phyloP scores from a whole-genome alignment of 805 yeast species.

The Starmerella apicola region DNA sequence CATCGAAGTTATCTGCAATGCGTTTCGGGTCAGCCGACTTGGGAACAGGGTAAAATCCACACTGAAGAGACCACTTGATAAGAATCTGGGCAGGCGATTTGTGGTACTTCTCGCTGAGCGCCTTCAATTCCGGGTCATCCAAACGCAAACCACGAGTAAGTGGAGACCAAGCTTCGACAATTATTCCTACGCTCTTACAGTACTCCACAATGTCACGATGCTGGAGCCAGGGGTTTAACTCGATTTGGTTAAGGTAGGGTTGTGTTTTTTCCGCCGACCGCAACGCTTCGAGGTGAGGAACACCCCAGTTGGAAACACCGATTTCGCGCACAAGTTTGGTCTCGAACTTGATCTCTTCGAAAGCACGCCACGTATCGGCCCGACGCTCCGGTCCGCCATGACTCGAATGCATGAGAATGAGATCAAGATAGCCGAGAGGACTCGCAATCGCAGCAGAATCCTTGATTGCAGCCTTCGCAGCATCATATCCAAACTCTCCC shows the following conservation, averaged over 20 bases:
- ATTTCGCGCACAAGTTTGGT: slow-evolving; percentile 39
- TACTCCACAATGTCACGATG: slow-evolving; percentile 48
- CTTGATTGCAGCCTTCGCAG: slow-evolving; percentile 46
- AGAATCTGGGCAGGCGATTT: slow-evolving; percentile 36
- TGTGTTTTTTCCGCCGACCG: slow-evolving; percentile 29
- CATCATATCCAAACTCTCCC: slow-evolving; percentile 39
- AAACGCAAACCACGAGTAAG: slow-evolving; percentile 52
- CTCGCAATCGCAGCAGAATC: slow-evolving; percentile 41
- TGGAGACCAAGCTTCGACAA: slow-evolving; percentile 69
- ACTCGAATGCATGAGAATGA: slow-evolving; percentile 51
- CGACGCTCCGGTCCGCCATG: slow-evolving; percentile 24
- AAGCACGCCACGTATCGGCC: slow-evolving; percentile 41
- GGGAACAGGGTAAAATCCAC: slow-evolving; percentile 54
- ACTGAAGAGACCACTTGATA: slow-evolving; percentile 38
- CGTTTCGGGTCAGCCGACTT: slow-evolving; percentile 51
- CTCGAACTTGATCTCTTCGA: slow-evolving; percentile 44
- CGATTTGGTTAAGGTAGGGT: slow-evolving; percentile 72
- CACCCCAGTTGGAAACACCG: slow-evolving; percentile 56
- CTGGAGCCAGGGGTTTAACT: slow-evolving; percentile 77
- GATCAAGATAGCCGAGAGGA: slow-evolving; percentile 48
- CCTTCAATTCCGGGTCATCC: slow-evolving; percentile 26
- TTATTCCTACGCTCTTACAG: slow-evolving; percentile 41
- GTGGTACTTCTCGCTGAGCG: slow-evolving; percentile 30
- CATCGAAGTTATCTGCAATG: slow-evolving; percentile 42
- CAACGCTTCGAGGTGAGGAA: slow-evolving; percentile 43